Percentiles rank a stretch among this genome's conserved stretches.
Evolutionary conservation across 345 rosid genomes (phyloP).

Genomic region (Lumnitzera racemosa): DNA sequence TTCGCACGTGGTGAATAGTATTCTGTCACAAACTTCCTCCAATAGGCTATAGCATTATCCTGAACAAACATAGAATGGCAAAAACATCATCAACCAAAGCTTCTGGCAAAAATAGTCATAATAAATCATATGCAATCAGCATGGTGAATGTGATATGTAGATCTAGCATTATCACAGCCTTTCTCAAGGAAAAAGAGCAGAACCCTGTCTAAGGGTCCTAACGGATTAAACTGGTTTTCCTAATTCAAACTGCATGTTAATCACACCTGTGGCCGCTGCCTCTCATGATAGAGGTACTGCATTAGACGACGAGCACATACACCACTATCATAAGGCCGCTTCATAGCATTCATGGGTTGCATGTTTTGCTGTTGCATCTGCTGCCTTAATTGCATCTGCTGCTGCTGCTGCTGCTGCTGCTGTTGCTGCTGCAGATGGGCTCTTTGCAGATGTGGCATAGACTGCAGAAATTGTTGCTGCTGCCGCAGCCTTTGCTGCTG

Average conservation of each 20-base stretch:
- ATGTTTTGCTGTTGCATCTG: conserved; percentile 78
- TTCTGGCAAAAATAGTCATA: not conserved
- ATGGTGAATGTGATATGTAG: not conserved
- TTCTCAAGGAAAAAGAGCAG: not conserved
- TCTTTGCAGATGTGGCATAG: conserved; percentile 78
- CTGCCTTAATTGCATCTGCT: conserved; percentile 64
- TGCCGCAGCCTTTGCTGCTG: conserved; percentile 43
- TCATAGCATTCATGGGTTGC: conserved; percentile 40
- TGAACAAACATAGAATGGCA: conserved; percentile 24
- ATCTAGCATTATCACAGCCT: not conserved
- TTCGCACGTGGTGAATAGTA: conserved; percentile 95
- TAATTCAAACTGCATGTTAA: conserved; percentile 1
- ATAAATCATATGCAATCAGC: not conserved
- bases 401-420: conserved; percentile 47
- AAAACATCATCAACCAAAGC: not conserved
- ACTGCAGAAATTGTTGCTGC: conserved; percentile 58
- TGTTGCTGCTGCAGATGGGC: conserved; percentile 74
- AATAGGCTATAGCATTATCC: conserved; percentile 82
- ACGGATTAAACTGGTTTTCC: too few relatives aligned
- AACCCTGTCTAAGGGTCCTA: too few relatives aligned
- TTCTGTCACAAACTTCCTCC: conserved; percentile 93
- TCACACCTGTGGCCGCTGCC: conserved; percentile 81
- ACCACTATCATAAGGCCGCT: conserved; percentile 66
- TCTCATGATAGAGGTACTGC: conserved; percentile 95
- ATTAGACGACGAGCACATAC: conserved; percentile 91